These are phyloP conservation scores for Pinus taeda DNA, from an alignment of 75 land plant genomes.

Conservation along the genomic window DNA sequence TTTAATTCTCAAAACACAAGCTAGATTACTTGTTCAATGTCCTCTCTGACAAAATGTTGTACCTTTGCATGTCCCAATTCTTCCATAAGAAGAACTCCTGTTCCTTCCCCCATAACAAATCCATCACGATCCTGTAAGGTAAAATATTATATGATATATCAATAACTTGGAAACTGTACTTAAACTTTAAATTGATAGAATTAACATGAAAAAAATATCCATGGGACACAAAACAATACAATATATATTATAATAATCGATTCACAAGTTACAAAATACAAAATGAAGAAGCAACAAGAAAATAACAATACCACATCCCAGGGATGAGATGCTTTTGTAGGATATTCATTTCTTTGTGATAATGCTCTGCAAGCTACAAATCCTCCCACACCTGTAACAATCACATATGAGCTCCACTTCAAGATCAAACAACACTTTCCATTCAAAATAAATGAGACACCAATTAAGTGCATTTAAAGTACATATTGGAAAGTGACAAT, in stretches of 20 bases:
- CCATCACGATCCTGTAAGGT: slow-evolving; percentile 42
- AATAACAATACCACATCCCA: slow-evolving; percentile 36
- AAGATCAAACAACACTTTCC: background rate
- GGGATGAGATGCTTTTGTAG: slow-evolving; percentile 44
- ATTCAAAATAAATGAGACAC: background rate
- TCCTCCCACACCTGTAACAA: slow-evolving; percentile 32
- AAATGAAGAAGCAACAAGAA: background rate
- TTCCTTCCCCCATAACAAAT: slow-evolving; percentile 65
- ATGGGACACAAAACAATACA: background rate
- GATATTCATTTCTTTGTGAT: slow-evolving; percentile 48
- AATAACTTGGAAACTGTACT: background rate
- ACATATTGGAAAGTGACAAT: background rate
- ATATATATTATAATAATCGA: background rate
- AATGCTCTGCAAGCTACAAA: slow-evolving; percentile 57
- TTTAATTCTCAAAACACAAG: background rate
- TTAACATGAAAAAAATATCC: background rate
- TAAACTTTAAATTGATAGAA: background rate
- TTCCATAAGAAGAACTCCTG: slow-evolving; percentile 50
- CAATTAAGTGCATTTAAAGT: background rate
- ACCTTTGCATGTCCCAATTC: slow-evolving; percentile 54
- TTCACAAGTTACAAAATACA: background rate
- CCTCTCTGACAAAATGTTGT: background rate
- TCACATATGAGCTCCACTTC: background rate
- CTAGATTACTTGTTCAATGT: background rate
- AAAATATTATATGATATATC: background rate